These are phyloP conservation scores for Ophiocordyceps australis DNA, from an alignment of 2,329 filamentous ascomycete species.

Conservation along the genomic window DNA sequence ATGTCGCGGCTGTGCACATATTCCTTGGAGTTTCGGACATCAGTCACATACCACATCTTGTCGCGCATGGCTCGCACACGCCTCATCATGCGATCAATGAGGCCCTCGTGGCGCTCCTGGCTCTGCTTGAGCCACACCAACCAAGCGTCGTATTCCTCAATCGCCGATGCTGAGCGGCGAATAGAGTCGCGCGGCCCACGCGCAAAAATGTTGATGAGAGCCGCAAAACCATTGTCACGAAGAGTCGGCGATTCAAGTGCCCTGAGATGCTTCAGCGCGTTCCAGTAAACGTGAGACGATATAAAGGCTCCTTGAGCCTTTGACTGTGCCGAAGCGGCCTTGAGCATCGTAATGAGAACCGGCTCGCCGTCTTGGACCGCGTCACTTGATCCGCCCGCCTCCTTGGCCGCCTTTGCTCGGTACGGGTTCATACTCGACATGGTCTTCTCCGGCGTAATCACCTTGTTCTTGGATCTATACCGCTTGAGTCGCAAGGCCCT, in stretches of 20 bases:
- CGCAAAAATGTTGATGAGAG: conserved; percentile 56
- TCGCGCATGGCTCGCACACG: conserved; percentile 62
- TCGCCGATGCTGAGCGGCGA: conserved; percentile 49
- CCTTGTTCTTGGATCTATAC: conserved; percentile 40
- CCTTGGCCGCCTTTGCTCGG: conserved; percentile 13
- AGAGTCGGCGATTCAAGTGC: conserved; percentile 41
- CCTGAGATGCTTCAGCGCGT: conserved; percentile 57
- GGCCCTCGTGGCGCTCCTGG: conserved; percentile 57
- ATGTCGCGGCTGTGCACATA: conserved; percentile 82
- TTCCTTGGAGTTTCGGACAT: conserved; percentile 74
- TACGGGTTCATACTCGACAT: conserved; percentile 42
- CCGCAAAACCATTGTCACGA: conserved; percentile 49
- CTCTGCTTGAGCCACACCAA: conserved; percentile 71
- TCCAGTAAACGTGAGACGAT: conserved; percentile 71
- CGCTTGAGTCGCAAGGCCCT: conserved; percentile 43
- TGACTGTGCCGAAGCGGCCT: conserved; percentile 59
- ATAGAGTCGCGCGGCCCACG: conserved; percentile 53
- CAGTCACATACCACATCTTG: conserved; percentile 98
- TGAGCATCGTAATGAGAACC: conserved; percentile 54
- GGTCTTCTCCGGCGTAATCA: conserved; percentile 30
- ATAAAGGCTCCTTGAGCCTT: conserved; percentile 69
- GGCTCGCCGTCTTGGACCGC: conserved; percentile 23
- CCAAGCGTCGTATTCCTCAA: conserved; percentile 67
- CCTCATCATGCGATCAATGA: conserved; percentile 58
- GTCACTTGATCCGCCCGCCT: conserved; percentile 2